Evolutionary conservation across 257 asterid genomes (phyloP).

Genomic region (Fraxinus quadrangulata): DNA sequence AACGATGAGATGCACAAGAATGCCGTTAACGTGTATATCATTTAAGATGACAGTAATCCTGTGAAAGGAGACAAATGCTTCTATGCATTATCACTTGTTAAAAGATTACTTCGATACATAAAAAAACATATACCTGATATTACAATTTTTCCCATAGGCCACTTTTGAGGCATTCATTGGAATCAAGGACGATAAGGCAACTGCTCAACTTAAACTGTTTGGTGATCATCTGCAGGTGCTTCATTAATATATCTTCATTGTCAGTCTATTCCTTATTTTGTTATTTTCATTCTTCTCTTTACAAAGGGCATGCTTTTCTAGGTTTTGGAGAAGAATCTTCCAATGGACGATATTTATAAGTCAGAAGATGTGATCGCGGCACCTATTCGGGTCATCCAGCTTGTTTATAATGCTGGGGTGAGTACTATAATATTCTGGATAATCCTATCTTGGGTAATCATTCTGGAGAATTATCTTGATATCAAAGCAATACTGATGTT

Average conservation of each 20-base stretch:
- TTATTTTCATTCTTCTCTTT: constrained; percentile 23
- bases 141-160: constrained; percentile 54
- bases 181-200: constrained; percentile 86
- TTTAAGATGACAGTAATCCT: constrained; percentile 2
- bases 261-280: constrained; percentile 9
- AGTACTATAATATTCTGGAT: constrained; percentile 25
- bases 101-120: constrained; percentile 5
- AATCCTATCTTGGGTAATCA: not conserved
- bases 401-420: constrained; percentile 90
- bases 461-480: not conserved
- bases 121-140: constrained; percentile 13
- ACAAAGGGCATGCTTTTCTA: constrained; percentile 31
- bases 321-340: constrained; percentile 93
- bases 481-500: constrained; percentile 1
- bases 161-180: constrained; percentile 95
- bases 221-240: constrained; percentile 88
- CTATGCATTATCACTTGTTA: not conserved
- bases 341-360: constrained; percentile 77
- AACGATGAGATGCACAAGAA: not conserved
- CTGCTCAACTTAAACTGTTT: constrained; percentile 80
- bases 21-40: not conserved
- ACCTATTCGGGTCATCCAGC: constrained; percentile 90
- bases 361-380: constrained; percentile 82
- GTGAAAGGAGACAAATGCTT: not conserved
- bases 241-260: constrained; percentile 27